Conservation (phyloP, 768 basidiomycete genomes). For the Tremella fuciformis region DNA sequence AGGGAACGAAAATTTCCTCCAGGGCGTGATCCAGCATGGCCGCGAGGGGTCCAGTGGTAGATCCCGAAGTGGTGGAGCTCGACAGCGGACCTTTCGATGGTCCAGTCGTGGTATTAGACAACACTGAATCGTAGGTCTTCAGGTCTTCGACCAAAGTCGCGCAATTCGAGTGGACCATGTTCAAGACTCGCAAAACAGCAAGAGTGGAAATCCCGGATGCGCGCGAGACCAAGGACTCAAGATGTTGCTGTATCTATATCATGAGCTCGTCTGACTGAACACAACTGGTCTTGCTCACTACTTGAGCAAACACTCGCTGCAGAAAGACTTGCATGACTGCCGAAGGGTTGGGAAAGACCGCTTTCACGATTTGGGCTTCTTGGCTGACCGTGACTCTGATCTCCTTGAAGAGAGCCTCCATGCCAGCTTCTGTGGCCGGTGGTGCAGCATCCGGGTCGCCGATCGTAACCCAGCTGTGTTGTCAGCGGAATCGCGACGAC, state of each 20-base stretch:
- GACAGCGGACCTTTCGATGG: conserved; percentile 15
- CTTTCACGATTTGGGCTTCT: conserved; percentile 96
- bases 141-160: conserved; percentile 81
- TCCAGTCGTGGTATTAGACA: conserved; percentile 39
- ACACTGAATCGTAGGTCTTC: conserved; percentile 80
- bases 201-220: conserved; percentile 76
- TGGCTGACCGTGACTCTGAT: conserved; percentile 88
- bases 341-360: conserved; percentile 93
- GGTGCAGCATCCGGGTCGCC: conserved; percentile 74
- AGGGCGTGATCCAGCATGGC: conserved; percentile 90
- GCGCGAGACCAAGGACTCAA: conserved; percentile 80
- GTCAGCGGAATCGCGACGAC: conserved; percentile 7
- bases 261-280: neutral
- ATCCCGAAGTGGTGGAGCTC: conserved; percentile 5
- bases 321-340: conserved; percentile 98
- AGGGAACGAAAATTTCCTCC: conserved; percentile 93
- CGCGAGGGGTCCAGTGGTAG: conserved; percentile 61
- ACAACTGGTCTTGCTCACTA: conserved; percentile 60
- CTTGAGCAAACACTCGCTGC: conserved; percentile 95
- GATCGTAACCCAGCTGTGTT: conserved; percentile 70
- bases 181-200: conserved; percentile 83
- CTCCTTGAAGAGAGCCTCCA: conserved; percentile 76
- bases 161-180: conserved; percentile 77
- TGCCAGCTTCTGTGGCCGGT: conserved; percentile 74
- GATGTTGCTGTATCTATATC: conserved; percentile 89